Conservation (phyloP, 805 yeast species). For the Teunomyces lycoperdinae region DNA sequence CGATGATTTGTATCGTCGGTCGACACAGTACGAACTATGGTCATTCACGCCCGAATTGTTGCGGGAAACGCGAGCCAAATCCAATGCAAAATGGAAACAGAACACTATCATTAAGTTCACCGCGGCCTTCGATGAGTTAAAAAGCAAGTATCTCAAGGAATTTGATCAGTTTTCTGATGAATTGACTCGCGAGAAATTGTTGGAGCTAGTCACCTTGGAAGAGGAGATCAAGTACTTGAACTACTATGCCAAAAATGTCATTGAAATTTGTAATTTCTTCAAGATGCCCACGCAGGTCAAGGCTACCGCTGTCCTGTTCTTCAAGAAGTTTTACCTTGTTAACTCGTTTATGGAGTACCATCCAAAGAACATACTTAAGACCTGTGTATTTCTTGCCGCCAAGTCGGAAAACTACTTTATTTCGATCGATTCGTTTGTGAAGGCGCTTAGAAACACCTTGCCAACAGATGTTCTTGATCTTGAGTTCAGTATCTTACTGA, state of each 20-base stretch:
- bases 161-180: constrained; percentile 26
- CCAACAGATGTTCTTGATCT: constrained; percentile 67
- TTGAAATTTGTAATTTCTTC: constrained; percentile 67
- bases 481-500: constrained; percentile 74
- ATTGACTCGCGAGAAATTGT: constrained; percentile 30
- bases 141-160: constrained; percentile 24
- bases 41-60: constrained; percentile 67
- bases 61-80: constrained; percentile 42
- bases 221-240: constrained; percentile 71
- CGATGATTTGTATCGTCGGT: constrained; percentile 85
- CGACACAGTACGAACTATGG: constrained; percentile 85
- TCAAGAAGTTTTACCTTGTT: constrained; percentile 74
- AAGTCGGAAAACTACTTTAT: constrained; percentile 91
- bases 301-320: constrained; percentile 81
- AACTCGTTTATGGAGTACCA: constrained; percentile 85
- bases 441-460: constrained; percentile 63
- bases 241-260: constrained; percentile 70
- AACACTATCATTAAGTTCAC: constrained; percentile 33
- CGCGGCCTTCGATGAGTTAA: constrained; percentile 15
- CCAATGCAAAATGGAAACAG: constrained; percentile 54
- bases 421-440: constrained; percentile 75
- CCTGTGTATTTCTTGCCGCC: constrained; percentile 83
- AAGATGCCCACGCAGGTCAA: constrained; percentile 84
- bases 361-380: constrained; percentile 72
- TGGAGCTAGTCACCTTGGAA: constrained; percentile 50